These are phyloP conservation scores for Physocladia obscura DNA, from an alignment of 192 early-diverging fungal genomes.

Conservation along the genomic window DNA sequence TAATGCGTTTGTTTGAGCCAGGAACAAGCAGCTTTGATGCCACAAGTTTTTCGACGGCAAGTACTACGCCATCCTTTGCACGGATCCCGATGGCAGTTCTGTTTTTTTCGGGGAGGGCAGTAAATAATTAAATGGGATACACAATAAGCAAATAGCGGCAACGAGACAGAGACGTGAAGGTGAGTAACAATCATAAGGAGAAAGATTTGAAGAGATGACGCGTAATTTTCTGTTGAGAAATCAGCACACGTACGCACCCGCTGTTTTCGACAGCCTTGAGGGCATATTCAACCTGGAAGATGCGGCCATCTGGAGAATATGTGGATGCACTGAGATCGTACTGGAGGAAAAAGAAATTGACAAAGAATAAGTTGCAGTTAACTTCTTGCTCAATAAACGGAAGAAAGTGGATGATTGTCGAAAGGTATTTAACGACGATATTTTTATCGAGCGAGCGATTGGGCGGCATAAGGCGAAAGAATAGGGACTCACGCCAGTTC, in stretches of 20 bases:
- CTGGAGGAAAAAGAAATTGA: background rate
- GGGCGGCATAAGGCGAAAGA: background rate
- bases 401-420: background rate
- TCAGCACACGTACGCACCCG: constrained; percentile 79
- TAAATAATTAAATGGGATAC: background rate
- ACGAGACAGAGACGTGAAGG: background rate
- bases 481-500: constrained; percentile 11
- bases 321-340: constrained; percentile 98
- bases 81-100: constrained; percentile 93
- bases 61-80: constrained; percentile 91
- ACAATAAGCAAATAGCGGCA: background rate
- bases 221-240: background rate
- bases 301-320: constrained; percentile 97
- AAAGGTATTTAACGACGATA: background rate
- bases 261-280: constrained; percentile 97
- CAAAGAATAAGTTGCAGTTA: background rate
- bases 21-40: constrained; percentile 93
- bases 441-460: background rate
- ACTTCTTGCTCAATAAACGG: background rate
- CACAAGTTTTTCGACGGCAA: constrained; percentile 94
- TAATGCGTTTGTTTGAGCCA: constrained; percentile 89
- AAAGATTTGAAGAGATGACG: background rate
- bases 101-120: background rate
- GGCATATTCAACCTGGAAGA: constrained; percentile 99
- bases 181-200: background rate